Evolutionary conservation across 352 stramenopile species (phyloP), one percentile per base, ranked within the genome.

Genomic region (Hyaloperonospora arabidopsidis): DNA sequence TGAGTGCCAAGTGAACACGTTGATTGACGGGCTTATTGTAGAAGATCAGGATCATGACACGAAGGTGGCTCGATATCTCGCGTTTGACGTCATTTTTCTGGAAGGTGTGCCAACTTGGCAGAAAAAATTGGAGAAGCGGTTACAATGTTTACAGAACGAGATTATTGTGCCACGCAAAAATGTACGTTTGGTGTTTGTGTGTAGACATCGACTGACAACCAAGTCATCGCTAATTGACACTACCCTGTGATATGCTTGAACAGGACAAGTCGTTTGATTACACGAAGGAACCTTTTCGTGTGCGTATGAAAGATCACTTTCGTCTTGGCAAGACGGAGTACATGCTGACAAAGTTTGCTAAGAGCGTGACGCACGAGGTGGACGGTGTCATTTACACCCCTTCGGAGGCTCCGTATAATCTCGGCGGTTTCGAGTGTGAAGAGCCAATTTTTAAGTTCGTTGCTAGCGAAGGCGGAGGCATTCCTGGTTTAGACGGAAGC

Each of bases 271-370:
- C 69, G 21, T 89, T 87, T 51, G 79, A 91, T 58, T 89, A 88
- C 54, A 41, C 61, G 29, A 78, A 72, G n/a, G 84, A 94, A 59
- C 81, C 84, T 2, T 94, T 94, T 63, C 80, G 84, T 18, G 79
- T 94, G 36, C 82, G 84, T 45, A 94, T 94, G 84, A 93, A 93
- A 61, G 84, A 94, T 45, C 84, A 94, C 57, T 94, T 93, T 57
- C 81, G 82, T 52, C 56, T 94, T 41, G 76, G 68, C 5, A 94
- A 93, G 71, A 90, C 84, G 34, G 80, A 93, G 65, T 91, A 86
- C 52, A 59, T 93, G 70, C 54, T 94, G 54, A 77, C 78, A 51
- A 93, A 89, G 59, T 94, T 94, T 45, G 76, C 88, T n/a, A 74
- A 84, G 50, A 86, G 78, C 36, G 80, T 94, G 13, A 93, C 84